Conservation (phyloP, 371 early-diverging fungal species). For the Mucor racemosus region DNA sequence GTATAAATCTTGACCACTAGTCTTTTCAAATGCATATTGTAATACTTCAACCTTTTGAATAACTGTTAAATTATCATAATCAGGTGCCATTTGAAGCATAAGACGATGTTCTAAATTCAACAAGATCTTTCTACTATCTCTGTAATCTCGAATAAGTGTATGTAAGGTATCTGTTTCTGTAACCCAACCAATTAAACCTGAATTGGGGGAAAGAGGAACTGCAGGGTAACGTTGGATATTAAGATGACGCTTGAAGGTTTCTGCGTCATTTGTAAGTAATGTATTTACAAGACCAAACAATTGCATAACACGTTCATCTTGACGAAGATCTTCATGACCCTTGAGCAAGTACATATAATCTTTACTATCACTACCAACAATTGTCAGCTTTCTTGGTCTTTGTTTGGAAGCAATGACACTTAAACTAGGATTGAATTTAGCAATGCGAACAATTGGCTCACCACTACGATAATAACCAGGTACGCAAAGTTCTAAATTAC, state of each 20-base stretch:
- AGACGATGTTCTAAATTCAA: slow-evolving; percentile 93
- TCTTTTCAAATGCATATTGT: slow-evolving; percentile 92
- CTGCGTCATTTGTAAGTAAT: slow-evolving; percentile 82
- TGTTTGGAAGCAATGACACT: slow-evolving; percentile 94
- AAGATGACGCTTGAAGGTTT: slow-evolving; percentile 93
- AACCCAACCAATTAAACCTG: slow-evolving; percentile 97
- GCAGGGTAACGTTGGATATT: slow-evolving; percentile 93
- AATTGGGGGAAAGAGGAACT: slow-evolving; percentile 96
- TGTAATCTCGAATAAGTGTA: slow-evolving; percentile 87
- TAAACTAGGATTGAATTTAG: slow-evolving; percentile 81
- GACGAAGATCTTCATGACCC: slow-evolving; percentile 98
- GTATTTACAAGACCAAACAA: slow-evolving; percentile 97
- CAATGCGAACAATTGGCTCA: slow-evolving; percentile 87
- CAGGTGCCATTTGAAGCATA: slow-evolving; percentile 95
- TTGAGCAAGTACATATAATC: slow-evolving; percentile 94
- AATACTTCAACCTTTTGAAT: slow-evolving; percentile 98
- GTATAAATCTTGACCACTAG: slow-evolving; percentile 94
- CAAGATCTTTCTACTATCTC: slow-evolving; percentile 86
- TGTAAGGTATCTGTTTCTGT: slow-evolving; percentile 95
- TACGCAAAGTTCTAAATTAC: slow-evolving; percentile 88
- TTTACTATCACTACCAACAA: slow-evolving; percentile 89
- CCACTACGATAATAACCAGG: slow-evolving; percentile 94
- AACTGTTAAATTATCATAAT: slow-evolving; percentile 90
- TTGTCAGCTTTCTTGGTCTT: slow-evolving; percentile 85
- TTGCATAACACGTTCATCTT: slow-evolving; percentile 99